phyloP scores from a whole-genome alignment of 1,284 basidiomycete genomes.

The Inonotus hispidus region DNA sequence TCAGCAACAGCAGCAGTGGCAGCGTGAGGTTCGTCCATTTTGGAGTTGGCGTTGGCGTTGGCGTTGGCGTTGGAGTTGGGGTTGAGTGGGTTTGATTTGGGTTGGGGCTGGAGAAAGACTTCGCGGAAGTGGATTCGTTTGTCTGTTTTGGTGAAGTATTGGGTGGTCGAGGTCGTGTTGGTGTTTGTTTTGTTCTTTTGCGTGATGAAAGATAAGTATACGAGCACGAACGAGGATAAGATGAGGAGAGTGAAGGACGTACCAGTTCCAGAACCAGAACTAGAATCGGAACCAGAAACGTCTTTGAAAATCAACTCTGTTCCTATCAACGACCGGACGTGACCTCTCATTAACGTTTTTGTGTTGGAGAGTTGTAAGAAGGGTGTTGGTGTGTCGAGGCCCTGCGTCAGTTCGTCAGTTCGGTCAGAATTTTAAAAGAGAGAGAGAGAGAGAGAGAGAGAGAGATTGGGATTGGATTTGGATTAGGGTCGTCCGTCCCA shows the following conservation, averaged over 20 bases:
- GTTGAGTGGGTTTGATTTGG: background rate
- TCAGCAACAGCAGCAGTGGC: no score
- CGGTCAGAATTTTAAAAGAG: background rate
- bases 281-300: constrained; percentile 22
- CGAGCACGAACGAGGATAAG: no score
- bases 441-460: background rate
- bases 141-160: background rate
- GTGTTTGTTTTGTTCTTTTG: background rate
- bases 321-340: constrained; percentile 58
- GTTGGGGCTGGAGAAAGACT: background rate
- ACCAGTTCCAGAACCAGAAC: background rate
- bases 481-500: no score
- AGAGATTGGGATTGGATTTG: no score
- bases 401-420: constrained; percentile 36
- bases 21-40: no score
- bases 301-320: constrained; percentile 71
- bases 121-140: constrained; percentile 1
- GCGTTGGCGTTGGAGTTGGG: background rate
- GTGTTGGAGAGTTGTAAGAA: constrained; percentile 70
- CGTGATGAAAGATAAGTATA: no score
- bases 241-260: no score
- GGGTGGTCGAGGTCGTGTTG: background rate
- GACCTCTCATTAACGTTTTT: constrained; percentile 64
- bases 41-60: background rate
- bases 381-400: constrained; percentile 67